phyloP scores from a whole-genome alignment of 306 rosid species.

The Cucurbita moschata region DNA sequence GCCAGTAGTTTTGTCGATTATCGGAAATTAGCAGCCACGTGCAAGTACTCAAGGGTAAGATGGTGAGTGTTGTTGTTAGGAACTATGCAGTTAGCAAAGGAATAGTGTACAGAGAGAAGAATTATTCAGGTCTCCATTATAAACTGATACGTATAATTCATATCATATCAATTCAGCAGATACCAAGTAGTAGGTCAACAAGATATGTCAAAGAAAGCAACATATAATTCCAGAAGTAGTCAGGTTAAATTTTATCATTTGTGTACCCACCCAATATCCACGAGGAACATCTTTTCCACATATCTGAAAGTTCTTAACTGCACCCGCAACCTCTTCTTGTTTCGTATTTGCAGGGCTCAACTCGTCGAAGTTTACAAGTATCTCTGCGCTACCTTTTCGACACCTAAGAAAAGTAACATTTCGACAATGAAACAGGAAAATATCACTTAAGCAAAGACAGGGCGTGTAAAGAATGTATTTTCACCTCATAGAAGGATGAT shows the following conservation, averaged over 20 bases:
- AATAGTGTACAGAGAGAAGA: neutral
- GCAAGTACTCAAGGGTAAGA: neutral
- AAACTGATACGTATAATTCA: neutral
- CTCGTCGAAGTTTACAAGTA: slow-evolving; percentile 77
- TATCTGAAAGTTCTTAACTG: slow-evolving; percentile 37
- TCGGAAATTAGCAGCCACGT: neutral
- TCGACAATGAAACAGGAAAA: slow-evolving; percentile 11
- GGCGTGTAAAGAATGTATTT: neutral
- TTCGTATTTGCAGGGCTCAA: slow-evolving; percentile 41
- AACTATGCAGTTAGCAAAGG: neutral
- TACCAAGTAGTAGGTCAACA: neutral
- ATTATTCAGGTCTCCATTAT: neutral
- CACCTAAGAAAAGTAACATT: slow-evolving; percentile 46
- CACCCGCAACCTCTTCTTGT: slow-evolving; percentile 26
- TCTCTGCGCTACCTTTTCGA: slow-evolving; percentile 81
- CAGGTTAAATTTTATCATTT: slow-evolving; percentile 6
- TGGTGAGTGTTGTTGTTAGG: neutral
- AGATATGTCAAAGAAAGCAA: neutral
- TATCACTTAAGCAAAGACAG: slow-evolving; percentile 6
- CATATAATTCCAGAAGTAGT: neutral
- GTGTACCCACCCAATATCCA: slow-evolving; percentile 78
- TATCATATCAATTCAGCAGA: neutral
- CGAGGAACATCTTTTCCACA: slow-evolving; percentile 94
- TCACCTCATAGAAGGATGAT: slow-evolving; percentile 91
- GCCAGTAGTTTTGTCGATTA: too few relatives aligned